Evolutionary conservation across 2,329 filamentous ascomycete genomes (phyloP).

Genomic region (Pseudonectria foliicola): DNA sequence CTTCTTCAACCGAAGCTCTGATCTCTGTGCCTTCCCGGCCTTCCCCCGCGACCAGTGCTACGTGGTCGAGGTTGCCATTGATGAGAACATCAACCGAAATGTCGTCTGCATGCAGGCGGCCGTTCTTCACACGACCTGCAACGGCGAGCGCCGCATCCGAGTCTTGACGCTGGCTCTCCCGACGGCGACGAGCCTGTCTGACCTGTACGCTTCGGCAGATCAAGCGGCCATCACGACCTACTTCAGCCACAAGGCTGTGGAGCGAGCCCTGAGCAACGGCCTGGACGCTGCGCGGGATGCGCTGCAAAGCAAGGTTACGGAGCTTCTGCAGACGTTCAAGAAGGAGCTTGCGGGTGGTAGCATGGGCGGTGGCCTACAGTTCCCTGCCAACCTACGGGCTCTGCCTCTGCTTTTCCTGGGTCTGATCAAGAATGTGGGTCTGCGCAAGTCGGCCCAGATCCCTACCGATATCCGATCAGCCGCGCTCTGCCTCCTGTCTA

Average conservation of each 20-base stretch:
- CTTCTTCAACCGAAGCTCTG: slow-evolving; percentile 97
- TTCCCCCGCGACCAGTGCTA: slow-evolving; percentile 97
- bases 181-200: slow-evolving; percentile 82
- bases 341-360: slow-evolving; percentile 95
- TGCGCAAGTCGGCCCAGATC: slow-evolving; percentile 88
- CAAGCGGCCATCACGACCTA: slow-evolving; percentile 89
- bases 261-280: slow-evolving; percentile 76
- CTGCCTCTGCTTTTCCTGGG: slow-evolving; percentile 88
- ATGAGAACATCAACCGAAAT: slow-evolving; percentile 86
- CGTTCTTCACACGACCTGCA: slow-evolving; percentile 94
- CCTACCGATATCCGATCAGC: slow-evolving; percentile 90
- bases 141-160: slow-evolving; percentile 89
- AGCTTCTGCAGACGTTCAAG: slow-evolving; percentile 90
- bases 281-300: slow-evolving; percentile 87
- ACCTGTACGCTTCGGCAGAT: slow-evolving; percentile 91
- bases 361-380: slow-evolving; percentile 89
- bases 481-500: slow-evolving; percentile 88
- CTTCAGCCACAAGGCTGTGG: slow-evolving; percentile 96
- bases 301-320: slow-evolving; percentile 82
- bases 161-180: slow-evolving; percentile 90
- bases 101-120: slow-evolving; percentile 90
- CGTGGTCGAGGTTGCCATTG: slow-evolving; percentile 96
- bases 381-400: slow-evolving; percentile 84
- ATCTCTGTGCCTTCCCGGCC: slow-evolving; percentile 94
- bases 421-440: slow-evolving; percentile 90